Evolutionary conservation across 257 asterid genomes (phyloP).

Genomic region (Nicotiana tomentosiformis): DNA sequence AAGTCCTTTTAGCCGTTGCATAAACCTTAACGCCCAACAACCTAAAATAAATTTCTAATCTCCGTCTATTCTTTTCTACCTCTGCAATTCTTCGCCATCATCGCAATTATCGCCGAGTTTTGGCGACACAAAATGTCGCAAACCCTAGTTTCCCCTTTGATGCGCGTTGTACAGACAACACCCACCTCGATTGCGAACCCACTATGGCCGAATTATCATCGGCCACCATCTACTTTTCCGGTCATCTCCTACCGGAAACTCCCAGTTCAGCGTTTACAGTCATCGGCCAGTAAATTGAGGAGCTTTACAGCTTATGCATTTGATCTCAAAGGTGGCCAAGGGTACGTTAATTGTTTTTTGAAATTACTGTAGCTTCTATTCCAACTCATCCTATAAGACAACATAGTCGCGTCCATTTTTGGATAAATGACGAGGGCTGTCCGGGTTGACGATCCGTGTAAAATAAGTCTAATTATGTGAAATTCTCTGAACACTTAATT

Average conservation of each 20-base stretch:
- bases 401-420: background rate
- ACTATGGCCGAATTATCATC: conserved; percentile 7
- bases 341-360: conserved; percentile 27
- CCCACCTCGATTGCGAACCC: conserved; percentile 21
- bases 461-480: background rate
- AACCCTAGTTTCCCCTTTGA: conserved; percentile 14
- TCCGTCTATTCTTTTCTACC: background rate
- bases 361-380: background rate
- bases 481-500: background rate
- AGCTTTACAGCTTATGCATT: conserved; percentile 31
- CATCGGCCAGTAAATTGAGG: conserved; percentile 16
- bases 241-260: conserved; percentile 21
- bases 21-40: background rate
- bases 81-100: background rate
- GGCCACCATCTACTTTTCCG: conserved; percentile 22
- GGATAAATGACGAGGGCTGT: background rate
- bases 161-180: conserved; percentile 7
- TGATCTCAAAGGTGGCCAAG: conserved; percentile 55
- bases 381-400: background rate
- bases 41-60: background rate
- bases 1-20: background rate
- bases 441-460: background rate
- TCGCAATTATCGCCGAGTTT: background rate
- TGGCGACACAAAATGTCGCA: conserved; percentile 20
- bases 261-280: conserved; percentile 14